A percentile compares a stretch with the other conserved stretches of the same genome.
Conservation (phyloP, 352 stramenopile genomes). For the Phytophthora kernoviae region DNA sequence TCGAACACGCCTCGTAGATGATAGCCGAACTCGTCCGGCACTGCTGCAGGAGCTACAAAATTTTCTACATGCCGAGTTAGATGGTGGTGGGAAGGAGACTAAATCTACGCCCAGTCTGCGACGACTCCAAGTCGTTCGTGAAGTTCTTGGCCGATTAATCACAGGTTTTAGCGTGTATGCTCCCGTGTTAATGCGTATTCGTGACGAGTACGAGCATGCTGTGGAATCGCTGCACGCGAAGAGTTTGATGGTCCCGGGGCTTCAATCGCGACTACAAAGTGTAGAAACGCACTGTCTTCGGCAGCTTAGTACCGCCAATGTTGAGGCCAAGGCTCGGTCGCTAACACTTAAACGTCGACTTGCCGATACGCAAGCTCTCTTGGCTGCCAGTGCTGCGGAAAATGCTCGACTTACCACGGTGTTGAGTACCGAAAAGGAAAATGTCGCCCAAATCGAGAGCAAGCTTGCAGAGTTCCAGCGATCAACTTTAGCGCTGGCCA, state of each 20-base stretch:
- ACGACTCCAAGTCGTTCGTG: slow-evolving; percentile 61
- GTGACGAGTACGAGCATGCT: slow-evolving; percentile 65
- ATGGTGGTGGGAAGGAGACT: slow-evolving; percentile 8
- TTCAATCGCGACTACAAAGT: slow-evolving; percentile 59
- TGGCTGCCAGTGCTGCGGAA: slow-evolving; percentile 57
- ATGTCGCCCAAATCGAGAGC: slow-evolving; percentile 32
- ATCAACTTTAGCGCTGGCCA: slow-evolving; percentile 62
- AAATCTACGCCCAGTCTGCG: slow-evolving; percentile 30
- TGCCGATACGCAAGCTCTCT: slow-evolving; percentile 54
- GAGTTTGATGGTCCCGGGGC: slow-evolving; percentile 49
- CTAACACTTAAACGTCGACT: slow-evolving; percentile 52
- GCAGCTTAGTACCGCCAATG: slow-evolving; percentile 49
- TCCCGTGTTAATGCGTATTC: slow-evolving; percentile 61
- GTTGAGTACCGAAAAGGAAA: slow-evolving; percentile 31
- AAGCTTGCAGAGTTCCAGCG: slow-evolving; percentile 50
- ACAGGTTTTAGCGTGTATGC: slow-evolving; percentile 69
- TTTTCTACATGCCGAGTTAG: slow-evolving; percentile 39
- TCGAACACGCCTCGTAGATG: slow-evolving; percentile 28
- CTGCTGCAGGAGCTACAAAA: slow-evolving; percentile 52
- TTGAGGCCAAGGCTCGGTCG: slow-evolving; percentile 44
- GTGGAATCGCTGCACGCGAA: slow-evolving; percentile 35
- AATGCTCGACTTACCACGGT: slow-evolving; percentile 39
- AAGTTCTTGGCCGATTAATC: slow-evolving; percentile 58
- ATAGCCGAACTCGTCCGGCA: slow-evolving; percentile 39
- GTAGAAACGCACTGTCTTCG: slow-evolving; percentile 68